Evolutionary conservation across 441 rosid species (phyloP), one percentile per base, ranked within the genome.

Genomic region (Corymbia calophylla): DNA sequence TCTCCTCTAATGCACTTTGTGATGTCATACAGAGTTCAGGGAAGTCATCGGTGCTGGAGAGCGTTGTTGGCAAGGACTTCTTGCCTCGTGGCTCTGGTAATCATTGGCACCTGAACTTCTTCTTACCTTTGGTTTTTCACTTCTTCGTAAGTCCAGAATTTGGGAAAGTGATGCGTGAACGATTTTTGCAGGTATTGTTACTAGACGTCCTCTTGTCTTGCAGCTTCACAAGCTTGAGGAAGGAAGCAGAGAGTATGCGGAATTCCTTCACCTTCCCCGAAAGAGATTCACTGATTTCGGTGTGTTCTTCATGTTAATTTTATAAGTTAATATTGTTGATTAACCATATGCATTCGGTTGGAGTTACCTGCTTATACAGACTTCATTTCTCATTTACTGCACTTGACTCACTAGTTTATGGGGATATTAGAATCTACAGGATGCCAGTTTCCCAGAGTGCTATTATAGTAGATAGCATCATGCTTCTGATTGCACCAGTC

Each of bases 71-170:
- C 88, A 97, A 97, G 95, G 99, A 98, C 86, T 98, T 98, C 91
- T 93, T 98, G 86, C 99, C 99, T 35, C 99, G 99, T 93, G 99
- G 99, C 96, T 97, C 99, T 32, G 99, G 99, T 97, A 93, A 91
- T 55, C 53, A 39, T 17, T 90, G 56, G 27, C 87, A 51, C 70
- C 23, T 29, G 10, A 25, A 9, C 89, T 29, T 68, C 49, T 44
- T 35, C 64, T 73, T 21, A 21, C 48, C 54, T 64, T 53, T 73
- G 55, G 48, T 53, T 0, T 39, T 53, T 44, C 31, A 87, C 66
- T 70, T 66, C 29, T 58, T 8, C 14, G 23, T 13, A 0, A 51
- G 51, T 3, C n/a, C 19, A 1, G 0, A 62, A 39, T 31, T 21
- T 25, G 55, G 25, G n/a, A 1, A 53, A 53, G 4, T 62, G 51